Evolutionary conservation across 73 alveolate genomes (phyloP), one percentile per base, ranked within the genome.

Genomic region (Stentor coeruleus): DNA sequence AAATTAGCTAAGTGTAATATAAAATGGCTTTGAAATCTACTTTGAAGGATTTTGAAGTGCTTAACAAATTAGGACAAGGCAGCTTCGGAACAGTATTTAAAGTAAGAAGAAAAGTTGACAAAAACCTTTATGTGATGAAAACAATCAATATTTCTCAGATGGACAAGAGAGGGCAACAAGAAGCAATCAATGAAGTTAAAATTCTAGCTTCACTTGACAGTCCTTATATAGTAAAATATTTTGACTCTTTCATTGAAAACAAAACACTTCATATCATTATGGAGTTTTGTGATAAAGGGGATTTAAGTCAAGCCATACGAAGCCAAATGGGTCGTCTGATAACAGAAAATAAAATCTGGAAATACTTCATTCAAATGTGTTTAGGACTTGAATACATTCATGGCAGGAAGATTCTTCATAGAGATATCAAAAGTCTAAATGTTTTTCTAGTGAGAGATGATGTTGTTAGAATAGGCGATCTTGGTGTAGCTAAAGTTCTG

Each of bases 281-380:
- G 99, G 93, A 93, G 15, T 96, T 93, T 85, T 97, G 99, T 83
- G 99, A 97, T 84, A 98, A 98, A 77, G 99, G 99, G 11, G 99
- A 97, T 81, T 96, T 97, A 87, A 94, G 94, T 81, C 83, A 96
- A 42, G 96, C 92, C 90, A 97, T 97, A 59, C 87, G 95, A 83
- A 91, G 88, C 39, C 92, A 94, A 59, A 95, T 95, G 82, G 98
- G 98, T 35, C 93, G 93, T 82, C 81, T 92, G 81, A 96, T 97
- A 82, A 88, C 97, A 0, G 99, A 97, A 84, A 89, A 85, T 57
- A 76, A 91, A 75, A 95, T 97, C 76, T 87, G 93, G 41, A 97
- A 96, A 73, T 97, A 99, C 98, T 77, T 96, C 55, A 99, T 94
- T 3, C 93, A 97, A 81, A 89, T 97, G 90, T 88, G 97, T 73